Conservation (phyloP, 2,329 filamentous ascomycete genomes). For the Ophiocordyceps robertsii region DNA sequence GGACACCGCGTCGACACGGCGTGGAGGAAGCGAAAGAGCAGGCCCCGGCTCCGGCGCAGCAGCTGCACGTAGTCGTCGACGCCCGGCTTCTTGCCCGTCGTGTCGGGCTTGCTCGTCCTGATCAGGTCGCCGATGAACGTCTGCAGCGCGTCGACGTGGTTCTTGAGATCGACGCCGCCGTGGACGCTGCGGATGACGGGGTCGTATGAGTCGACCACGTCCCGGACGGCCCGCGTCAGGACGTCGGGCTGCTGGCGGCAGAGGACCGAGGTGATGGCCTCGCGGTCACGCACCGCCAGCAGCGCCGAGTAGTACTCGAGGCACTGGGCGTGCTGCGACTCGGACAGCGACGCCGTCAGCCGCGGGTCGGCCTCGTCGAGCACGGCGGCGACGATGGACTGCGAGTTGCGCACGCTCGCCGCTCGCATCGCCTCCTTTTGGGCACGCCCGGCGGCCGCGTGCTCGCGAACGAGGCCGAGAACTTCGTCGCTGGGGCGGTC, state of each 20-base stretch:
- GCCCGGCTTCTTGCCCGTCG: constrained; percentile 30
- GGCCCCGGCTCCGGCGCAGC: constrained; percentile 47
- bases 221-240: constrained; percentile 54
- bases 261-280: constrained; percentile 51
- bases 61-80: constrained; percentile 62
- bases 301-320: constrained; percentile 58
- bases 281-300: constrained; percentile 62
- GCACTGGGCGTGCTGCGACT: constrained; percentile 48
- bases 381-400: constrained; percentile 55
- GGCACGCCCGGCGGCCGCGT: constrained; percentile 35
- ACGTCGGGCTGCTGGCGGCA: constrained; percentile 59
- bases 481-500: constrained; percentile 46
- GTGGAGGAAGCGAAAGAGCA: constrained; percentile 58
- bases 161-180: constrained; percentile 55
- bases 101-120: constrained; percentile 32
- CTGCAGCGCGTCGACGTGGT: constrained; percentile 53
- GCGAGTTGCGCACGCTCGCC: constrained; percentile 33
- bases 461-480: constrained; percentile 40
- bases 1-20: constrained; percentile 55
- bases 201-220: constrained; percentile 55
- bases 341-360: constrained; percentile 40
- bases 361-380: constrained; percentile 28
- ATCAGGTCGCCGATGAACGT: constrained; percentile 60
- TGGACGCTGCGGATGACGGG: constrained; percentile 62
- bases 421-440: constrained; percentile 43